These are phyloP conservation scores for Botrytis elliptica DNA, from an alignment of 2,329 filamentous ascomycete species.

Conservation along the genomic window DNA sequence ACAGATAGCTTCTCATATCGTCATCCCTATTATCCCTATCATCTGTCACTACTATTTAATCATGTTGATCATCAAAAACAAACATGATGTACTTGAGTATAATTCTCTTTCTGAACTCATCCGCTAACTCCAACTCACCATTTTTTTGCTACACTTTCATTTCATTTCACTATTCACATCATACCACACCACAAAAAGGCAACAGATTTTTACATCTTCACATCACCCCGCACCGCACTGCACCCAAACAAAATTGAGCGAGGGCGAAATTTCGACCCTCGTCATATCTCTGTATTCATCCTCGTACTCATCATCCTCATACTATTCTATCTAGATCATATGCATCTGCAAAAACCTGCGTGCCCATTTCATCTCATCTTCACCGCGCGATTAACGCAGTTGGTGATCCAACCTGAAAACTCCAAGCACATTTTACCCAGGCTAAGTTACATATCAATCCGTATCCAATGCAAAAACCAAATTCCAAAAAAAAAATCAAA, in stretches of 20 bases:
- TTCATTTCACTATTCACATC: neutral
- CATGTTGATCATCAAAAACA: neutral
- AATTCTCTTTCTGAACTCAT: neutral
- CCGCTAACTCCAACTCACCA: neutral
- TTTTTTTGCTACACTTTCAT: too few relatives aligned
- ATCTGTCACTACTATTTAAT: neutral
- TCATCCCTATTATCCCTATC: neutral
- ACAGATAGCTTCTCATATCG: neutral
- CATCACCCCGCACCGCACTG: neutral
- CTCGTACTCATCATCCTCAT: neutral
- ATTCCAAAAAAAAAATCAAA: neutral
- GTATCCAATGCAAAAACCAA: conserved; percentile 12
- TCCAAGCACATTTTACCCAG: conserved; percentile 17
- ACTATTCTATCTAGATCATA: neutral
- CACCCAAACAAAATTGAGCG: neutral
- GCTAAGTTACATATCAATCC: conserved; percentile 17
- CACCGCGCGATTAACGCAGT: conserved; percentile 18
- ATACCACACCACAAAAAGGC: too few relatives aligned
- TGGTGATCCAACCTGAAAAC: conserved; percentile 20
- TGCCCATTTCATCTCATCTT: conserved; percentile 21
- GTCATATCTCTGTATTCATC: conserved; percentile 1
- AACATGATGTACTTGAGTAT: neutral
- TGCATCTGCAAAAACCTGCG: conserved; percentile 18
- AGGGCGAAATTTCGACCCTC: neutral
- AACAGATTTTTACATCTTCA: neutral